Conservation (phyloP, 2,329 filamentous ascomycete genomes). For the Coleophoma eucalyptorum region DNA sequence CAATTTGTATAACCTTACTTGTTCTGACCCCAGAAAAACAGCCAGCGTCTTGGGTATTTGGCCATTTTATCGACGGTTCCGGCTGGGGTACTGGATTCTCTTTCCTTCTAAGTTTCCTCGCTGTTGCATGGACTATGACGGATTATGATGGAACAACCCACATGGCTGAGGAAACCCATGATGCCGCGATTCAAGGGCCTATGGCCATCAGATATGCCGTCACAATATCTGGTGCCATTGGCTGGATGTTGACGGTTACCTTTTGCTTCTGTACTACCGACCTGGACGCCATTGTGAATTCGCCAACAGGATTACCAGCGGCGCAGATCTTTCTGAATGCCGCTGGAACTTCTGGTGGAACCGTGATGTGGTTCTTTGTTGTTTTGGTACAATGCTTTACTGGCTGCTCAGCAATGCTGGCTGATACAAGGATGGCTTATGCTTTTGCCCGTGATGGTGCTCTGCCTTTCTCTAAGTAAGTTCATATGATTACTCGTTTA, state of each 20-base stretch:
- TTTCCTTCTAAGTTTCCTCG: constrained; percentile 53
- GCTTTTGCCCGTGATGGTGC: constrained; percentile 57
- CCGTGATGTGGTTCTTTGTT: constrained; percentile 57
- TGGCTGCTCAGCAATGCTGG: constrained; percentile 59
- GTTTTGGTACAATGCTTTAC: constrained; percentile 64
- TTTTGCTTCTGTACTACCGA: constrained; percentile 61
- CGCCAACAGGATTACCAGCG: constrained; percentile 56
- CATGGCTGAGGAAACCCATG: constrained; percentile 65
- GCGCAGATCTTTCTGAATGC: constrained; percentile 59
- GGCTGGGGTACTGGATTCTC: constrained; percentile 61
- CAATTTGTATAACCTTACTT: constrained; percentile 55
- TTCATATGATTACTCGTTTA: constrained; percentile 3
- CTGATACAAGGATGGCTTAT: constrained; percentile 59
- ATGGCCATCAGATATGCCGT: constrained; percentile 55
- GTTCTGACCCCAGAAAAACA: constrained; percentile 56
- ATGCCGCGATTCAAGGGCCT: constrained; percentile 57
- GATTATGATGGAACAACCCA: constrained; percentile 66
- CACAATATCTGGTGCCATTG: constrained; percentile 53
- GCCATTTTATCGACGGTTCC: constrained; percentile 55
- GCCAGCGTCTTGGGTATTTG: constrained; percentile 56
- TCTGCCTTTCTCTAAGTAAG: constrained; percentile 54
- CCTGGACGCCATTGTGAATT: constrained; percentile 48
- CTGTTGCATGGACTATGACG: constrained; percentile 62
- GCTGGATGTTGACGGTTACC: constrained; percentile 60
- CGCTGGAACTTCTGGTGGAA: constrained; percentile 51